Base-by-base conservation (phyloP, 352 stramenopile genomes). In the Pythium dissotocum region DNA sequence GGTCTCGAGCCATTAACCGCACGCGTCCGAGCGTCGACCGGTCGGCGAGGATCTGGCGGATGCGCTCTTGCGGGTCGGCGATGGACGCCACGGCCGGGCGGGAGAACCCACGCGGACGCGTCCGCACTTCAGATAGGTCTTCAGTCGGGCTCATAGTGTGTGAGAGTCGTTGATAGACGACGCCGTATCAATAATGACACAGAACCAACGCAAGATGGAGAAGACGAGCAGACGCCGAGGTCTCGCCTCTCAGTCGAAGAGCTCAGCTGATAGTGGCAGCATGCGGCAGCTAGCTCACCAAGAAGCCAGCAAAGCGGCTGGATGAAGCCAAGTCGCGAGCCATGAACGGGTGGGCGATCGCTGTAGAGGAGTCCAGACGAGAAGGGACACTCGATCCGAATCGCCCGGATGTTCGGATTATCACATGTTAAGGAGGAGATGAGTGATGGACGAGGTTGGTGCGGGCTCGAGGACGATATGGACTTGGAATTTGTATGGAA, bases 41-140 rank as follows among this genome's bases (percentile, higher is more conserved):
- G 75, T 92, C 84, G 18, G 59, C 76, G 66, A 90, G 69, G 49
- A 92, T 80, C 61, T 73, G 74, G 49, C 77, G 68, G n/a, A 92
- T 65, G 12, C 82, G 82, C 67, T 86, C 78, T 48, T 82, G 64
- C 28, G 82, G 73, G 54, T 92, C 83, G 1, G 69, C 68, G 24
- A 48, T 49, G 46, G 51, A 87, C 77, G 67, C 74, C 71, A 8
- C 69, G 63, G 26, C 54, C 1, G 30, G 3, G 42, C 63, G 54
- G n/a, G 83, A 89, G 36, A 90, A 76, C 0, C 79, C 79, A 49
- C 81, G 71, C 2, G 78, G 81, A 42, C 81, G 80, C 40, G 12
- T 52, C 18, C 26, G 38, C 35, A 26, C 35, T n/a, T 56, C 8
- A 24, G 49, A 35, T 9, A 33, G 21, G 21, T 30, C 21, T 9